Evolutionary conservation across 805 yeast genomes (phyloP), one percentile per base, ranked within the genome.

Genomic region (Starmerella geochares): DNA sequence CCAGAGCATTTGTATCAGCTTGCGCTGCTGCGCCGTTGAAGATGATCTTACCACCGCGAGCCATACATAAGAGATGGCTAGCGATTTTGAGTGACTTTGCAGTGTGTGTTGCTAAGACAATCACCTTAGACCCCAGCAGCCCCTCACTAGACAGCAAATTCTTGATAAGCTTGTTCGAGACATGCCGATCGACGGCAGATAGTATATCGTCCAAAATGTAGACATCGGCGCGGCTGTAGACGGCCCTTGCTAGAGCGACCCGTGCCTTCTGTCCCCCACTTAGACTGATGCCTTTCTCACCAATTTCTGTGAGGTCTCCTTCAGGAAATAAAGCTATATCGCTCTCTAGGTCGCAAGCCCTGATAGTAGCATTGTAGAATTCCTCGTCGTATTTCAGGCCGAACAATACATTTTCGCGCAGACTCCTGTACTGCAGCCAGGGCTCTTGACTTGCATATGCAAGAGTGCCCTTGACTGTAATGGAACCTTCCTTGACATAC

Each of bases 201-300:
- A 88, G 72, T n/a, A 92, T 81, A 66, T 88, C 96, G 65, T 88
- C 96, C 53, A 88, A 67, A 38, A 88, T 67, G 64, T 84, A 85
- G 31, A 87, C 77, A 62, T 87, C 96, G 2, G 95, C 90, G 57
- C 96, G 75, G n/a, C 94, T 75, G 63, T 88, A 88, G 10, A 88
- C 94, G 10, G 96, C 95, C 64, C 96, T 77, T 0, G 96, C 96
- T 47, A 88, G 73, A 0, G 94, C 80, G 37, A 88, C 72, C 65
- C 96, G 78, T 0, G 96, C 96, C 71, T 87, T 87, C 66, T 88
- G 96, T 33, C 96, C 96, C 46, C 96, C 96, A 33, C 94, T 83
- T 49, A 88, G 70, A n/a, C 95, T 83, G 47, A 88, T 86, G 57
- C 96, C 96, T 68, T 87, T 87, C 68, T 88, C 96, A 58, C 96